These are phyloP conservation scores for Shiraia sp. DNA, from an alignment of 2,329 filamentous ascomycete species.

Conservation along the genomic window DNA sequence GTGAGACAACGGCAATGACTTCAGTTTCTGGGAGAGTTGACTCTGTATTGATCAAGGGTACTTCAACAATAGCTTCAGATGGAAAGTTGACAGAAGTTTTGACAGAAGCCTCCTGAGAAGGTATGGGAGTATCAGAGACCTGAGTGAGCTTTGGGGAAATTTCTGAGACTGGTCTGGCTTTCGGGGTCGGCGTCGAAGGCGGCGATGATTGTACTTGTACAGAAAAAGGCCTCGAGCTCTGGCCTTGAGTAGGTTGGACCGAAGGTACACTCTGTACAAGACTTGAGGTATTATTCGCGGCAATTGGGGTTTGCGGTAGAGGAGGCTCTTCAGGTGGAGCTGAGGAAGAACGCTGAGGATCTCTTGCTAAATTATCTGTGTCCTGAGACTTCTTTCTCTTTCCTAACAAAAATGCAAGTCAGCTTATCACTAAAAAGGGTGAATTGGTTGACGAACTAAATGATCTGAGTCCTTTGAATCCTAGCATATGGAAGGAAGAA, in stretches of 20 bases:
- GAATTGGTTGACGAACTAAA: constrained; percentile 14
- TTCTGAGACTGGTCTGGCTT: neutral
- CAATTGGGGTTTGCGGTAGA: neutral
- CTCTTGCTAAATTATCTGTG: constrained; percentile 8
- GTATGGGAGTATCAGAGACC: neutral
- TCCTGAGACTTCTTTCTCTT: constrained; percentile 20
- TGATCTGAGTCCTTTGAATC: constrained; percentile 18
- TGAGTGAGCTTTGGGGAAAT: too few relatives aligned
- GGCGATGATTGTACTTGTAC: neutral
- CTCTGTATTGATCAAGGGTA: too few relatives aligned
- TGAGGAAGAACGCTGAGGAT: constrained; percentile 8
- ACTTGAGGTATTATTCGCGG: neutral
- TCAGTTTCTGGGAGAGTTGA: too few relatives aligned
- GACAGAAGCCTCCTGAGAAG: neutral
- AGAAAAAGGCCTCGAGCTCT: neutral
- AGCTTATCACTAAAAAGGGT: neutral
- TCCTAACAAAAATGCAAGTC: constrained; percentile 9
- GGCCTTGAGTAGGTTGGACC: constrained; percentile 1
- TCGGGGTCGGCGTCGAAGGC: constrained; percentile 3
- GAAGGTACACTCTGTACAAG: constrained; percentile 2
- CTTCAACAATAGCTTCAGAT: too few relatives aligned
- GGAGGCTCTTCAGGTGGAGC: constrained; percentile 10
- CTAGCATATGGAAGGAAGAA: constrained; percentile 21
- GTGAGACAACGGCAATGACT: neutral
- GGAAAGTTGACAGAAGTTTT: neutral